Evolutionary conservation across 768 basidiomycete genomes (phyloP), one percentile per base, ranked within the genome.

Genomic region (Gloeophyllum trabeum): DNA sequence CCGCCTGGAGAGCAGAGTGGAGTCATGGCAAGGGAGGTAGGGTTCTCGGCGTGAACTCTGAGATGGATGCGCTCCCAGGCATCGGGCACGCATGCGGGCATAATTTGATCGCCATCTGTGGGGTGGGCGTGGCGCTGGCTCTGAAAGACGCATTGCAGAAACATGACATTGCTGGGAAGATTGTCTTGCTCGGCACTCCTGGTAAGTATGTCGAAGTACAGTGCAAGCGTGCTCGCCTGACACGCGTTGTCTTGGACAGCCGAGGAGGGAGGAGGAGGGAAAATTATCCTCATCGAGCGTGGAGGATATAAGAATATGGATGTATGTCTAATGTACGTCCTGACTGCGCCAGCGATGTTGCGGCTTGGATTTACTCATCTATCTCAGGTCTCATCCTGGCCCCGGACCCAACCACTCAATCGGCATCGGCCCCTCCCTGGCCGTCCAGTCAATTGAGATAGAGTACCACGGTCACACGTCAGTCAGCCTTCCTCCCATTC

Each of bases 221-320:
- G 10, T 32, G 10, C 28, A 32, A 32, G 16, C 28, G 10, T 32
- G 28, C n/a, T n/a, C 16, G 16, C 28, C 10, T 10, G 28, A 16
- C 28, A 16, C 28, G 28, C 16, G 28, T 32, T 32, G 28, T 52
- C 4, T 53, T 24, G 12, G 22, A 48, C 45, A 84, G 88, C 79
- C 21, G 88, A 91, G 60, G 88, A 91, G 62, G 61, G 63, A 7
- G 81, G 82, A 6, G 82, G 76, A 10, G 89, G 89, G 12, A 92
- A 92, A 61, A 66, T 80, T 38, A 70, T 74, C 24, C 63, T 92
- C 18, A 63, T 90, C 10, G 73, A 89, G 46, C 68, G 71, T 12
- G 88, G 87, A 26, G 89, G 70, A 12, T 92, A 92, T 60, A 58
- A 73, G n/a, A 81, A 73, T 16, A 89, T 92, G 84, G 78, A 90